A percentile compares a stretch with the other conserved stretches of the same genome.
Conservation (phyloP, 1,284 basidiomycete genomes). For the Ceratobasidium papillatum region DNA sequence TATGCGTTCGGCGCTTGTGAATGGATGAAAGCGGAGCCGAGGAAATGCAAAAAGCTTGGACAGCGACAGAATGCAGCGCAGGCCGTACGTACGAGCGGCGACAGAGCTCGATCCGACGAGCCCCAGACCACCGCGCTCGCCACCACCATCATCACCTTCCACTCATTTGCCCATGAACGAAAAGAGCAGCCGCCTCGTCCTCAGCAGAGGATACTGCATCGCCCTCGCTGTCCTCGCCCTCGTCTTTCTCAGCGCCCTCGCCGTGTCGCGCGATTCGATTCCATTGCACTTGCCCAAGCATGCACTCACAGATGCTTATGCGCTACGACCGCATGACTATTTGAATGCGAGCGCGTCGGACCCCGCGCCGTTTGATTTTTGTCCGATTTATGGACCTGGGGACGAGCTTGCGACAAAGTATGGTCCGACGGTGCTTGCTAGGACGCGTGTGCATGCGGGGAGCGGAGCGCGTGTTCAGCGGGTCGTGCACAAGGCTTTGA, state of each 20-base stretch:
- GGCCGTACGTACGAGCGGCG: constrained; percentile 33
- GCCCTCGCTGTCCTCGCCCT: constrained; percentile 66
- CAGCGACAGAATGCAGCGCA: constrained; percentile 33
- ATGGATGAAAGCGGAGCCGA: constrained; percentile 31
- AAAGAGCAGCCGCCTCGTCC: constrained; percentile 10
- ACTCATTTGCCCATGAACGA: constrained; percentile 1
- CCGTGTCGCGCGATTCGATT: constrained; percentile 72
- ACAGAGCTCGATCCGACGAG: constrained; percentile 24
- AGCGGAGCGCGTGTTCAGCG: constrained; percentile 85
- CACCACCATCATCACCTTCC: neutral
- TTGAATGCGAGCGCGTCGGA: constrained; percentile 58
- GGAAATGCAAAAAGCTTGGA: constrained; percentile 37
- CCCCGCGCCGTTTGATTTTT: constrained; percentile 86
- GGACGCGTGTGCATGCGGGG: constrained; percentile 81
- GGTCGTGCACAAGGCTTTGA: constrained; percentile 83
- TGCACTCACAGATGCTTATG: constrained; percentile 51
- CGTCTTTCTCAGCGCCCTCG: constrained; percentile 68
- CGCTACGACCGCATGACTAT: constrained; percentile 54
- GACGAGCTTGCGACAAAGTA: constrained; percentile 83
- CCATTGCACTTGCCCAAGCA: constrained; percentile 58
- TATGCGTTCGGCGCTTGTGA: constrained; percentile 6
- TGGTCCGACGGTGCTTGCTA: constrained; percentile 76
- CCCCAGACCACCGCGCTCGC: neutral
- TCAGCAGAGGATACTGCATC: constrained; percentile 71
- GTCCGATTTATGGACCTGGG: constrained; percentile 83